Conservation (phyloP, 495 filamentous ascomycete genomes). For the Achaetomiella virescens region DNA sequence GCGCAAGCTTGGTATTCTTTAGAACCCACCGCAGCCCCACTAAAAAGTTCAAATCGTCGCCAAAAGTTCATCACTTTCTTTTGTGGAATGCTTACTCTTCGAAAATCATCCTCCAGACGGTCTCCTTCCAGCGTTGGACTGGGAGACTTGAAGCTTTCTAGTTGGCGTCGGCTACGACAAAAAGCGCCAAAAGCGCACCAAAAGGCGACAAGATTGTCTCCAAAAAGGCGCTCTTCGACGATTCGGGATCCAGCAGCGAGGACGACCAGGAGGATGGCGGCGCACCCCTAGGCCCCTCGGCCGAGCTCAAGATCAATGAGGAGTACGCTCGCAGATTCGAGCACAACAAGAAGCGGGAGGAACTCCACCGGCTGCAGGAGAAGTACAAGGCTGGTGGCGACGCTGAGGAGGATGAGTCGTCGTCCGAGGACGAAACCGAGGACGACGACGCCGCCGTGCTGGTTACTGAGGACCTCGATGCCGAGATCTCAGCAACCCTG, state of each 20-base stretch:
- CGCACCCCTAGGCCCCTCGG: slow-evolving; percentile 43
- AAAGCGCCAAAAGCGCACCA: slow-evolving; percentile 10
- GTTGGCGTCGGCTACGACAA: slow-evolving; percentile 15
- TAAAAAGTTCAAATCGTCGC: slow-evolving; percentile 23
- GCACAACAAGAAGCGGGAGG: slow-evolving; percentile 93
- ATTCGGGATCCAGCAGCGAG: slow-evolving; percentile 39
- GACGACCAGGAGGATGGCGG: slow-evolving; percentile 53
- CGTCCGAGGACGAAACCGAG: slow-evolving; percentile 69
- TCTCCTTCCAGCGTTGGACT: background rate
- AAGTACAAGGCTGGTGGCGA: slow-evolving; percentile 64
- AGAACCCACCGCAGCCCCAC: slow-evolving; percentile 14
- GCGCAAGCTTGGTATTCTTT: background rate
- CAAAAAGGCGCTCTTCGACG: slow-evolving; percentile 28
- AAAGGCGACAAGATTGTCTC: slow-evolving; percentile 3
- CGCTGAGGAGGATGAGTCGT: slow-evolving; percentile 49
- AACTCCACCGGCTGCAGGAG: slow-evolving; percentile 78
- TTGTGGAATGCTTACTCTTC: background rate
- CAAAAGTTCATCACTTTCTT: slow-evolving; percentile 2
- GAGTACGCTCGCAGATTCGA: slow-evolving; percentile 88
- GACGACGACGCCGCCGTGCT: slow-evolving; percentile 84
- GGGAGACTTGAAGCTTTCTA: background rate
- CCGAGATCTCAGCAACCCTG: slow-evolving; percentile 77
- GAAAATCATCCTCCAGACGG: background rate
- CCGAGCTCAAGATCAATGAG: slow-evolving; percentile 75
- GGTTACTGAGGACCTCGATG: slow-evolving; percentile 73